Evolutionary conservation across 78 protist species (phyloP).

Genomic region (Bodo saltans): DNA sequence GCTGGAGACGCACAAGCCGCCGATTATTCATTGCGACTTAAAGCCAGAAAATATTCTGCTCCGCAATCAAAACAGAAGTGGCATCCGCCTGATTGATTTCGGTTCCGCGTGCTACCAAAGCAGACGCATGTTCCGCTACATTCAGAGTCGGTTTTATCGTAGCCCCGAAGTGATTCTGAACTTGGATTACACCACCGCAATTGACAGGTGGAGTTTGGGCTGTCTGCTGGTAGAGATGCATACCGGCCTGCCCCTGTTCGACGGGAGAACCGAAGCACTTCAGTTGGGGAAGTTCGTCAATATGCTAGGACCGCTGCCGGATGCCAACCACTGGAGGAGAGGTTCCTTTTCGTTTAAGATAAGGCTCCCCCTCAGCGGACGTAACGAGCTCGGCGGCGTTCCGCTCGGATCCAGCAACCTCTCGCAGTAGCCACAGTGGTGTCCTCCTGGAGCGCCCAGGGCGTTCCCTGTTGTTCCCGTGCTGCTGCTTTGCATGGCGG

Average conservation of each 20-base stretch:
- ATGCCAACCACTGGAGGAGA: too few species aligned
- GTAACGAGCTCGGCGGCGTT: too few species aligned
- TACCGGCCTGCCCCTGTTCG: conserved; percentile 18
- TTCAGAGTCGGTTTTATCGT: conserved; percentile 14
- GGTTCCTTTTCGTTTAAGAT: too few species aligned
- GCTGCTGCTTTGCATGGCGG: too few species aligned
- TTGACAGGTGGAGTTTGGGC: conserved; percentile 14
- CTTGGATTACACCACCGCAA: neutral
- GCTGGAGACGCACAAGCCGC: neutral
- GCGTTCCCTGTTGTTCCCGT: too few species aligned
- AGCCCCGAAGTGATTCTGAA: conserved; percentile 28
- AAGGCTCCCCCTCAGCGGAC: too few species aligned
- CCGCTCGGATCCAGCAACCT: too few species aligned
- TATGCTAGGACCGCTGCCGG: neutral
- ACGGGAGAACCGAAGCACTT: neutral
- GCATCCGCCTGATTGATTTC: neutral
- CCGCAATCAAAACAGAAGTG: neutral
- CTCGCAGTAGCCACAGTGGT: too few species aligned
- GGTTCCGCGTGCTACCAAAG: neutral
- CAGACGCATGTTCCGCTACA: neutral
- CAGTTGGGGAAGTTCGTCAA: neutral
- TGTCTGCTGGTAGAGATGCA: conserved; percentile 8
- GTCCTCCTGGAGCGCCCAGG: too few species aligned
- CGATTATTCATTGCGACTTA: conserved; percentile 16
- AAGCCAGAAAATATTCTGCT: conserved; percentile 26